Percentiles rank a stretch among this genome's conserved stretches.
These are phyloP conservation scores for Coemansia sp. DNA, from an alignment of 192 early-diverging fungal species.

Conservation along the genomic window DNA sequence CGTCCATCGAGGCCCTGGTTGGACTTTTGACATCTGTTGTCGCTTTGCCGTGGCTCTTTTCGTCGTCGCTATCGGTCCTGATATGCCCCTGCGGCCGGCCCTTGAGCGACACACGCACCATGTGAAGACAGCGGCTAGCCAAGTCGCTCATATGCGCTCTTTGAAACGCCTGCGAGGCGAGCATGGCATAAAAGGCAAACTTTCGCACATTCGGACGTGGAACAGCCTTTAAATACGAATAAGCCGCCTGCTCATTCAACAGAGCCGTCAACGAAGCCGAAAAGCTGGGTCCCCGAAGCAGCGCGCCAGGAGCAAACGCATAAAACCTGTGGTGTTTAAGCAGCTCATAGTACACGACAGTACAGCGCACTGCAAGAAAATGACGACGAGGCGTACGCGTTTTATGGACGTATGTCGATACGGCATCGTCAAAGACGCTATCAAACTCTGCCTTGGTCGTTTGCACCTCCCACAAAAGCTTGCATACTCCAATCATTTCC, in stretches of 20 bases:
- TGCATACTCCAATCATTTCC: constrained; percentile 92
- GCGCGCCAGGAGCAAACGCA: constrained; percentile 67
- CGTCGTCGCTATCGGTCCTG: not conserved
- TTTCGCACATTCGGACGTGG: constrained; percentile 74
- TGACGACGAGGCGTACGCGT: constrained; percentile 52
- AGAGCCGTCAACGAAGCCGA: constrained; percentile 6
- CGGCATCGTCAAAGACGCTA: constrained; percentile 71
- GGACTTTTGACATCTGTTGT: not conserved
- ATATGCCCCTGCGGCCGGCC: not conserved
- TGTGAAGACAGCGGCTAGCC: constrained; percentile 77
- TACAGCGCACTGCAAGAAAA: constrained; percentile 72
- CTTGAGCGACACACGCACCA: constrained; percentile 40
- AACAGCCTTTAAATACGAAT: constrained; percentile 68
- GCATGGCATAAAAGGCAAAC: constrained; percentile 87
- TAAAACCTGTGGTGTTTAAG: constrained; percentile 72
- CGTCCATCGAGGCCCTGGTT: not conserved
- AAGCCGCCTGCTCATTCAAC: constrained; percentile 89
- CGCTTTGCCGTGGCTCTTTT: not conserved
- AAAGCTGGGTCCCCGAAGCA: constrained; percentile 40
- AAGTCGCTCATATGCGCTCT: constrained; percentile 76
- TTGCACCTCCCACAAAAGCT: constrained; percentile 67
- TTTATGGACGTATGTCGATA: constrained; percentile 67
- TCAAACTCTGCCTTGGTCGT: constrained; percentile 59
- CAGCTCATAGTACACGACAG: constrained; percentile 81
- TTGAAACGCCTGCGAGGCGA: constrained; percentile 83